Evolutionary conservation across 2,329 filamentous ascomycete species (phyloP).

Genomic region (Fusarium camptoceras): DNA sequence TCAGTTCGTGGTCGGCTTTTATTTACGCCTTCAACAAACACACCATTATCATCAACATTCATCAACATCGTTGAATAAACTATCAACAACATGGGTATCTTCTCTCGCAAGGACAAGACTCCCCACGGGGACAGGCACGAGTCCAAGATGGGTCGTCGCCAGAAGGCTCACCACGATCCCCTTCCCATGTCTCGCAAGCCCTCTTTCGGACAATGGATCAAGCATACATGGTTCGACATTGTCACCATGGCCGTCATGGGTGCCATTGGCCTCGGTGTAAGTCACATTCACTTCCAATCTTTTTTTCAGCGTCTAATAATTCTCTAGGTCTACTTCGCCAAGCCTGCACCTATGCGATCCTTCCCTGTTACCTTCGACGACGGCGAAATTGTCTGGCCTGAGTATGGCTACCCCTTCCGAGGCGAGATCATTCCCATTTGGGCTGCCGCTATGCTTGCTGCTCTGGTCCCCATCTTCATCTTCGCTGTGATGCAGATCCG

Average conservation of each 20-base stretch:
- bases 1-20: background rate
- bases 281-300: slow-evolving; percentile 31
- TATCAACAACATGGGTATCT: slow-evolving; percentile 30
- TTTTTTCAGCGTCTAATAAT: background rate
- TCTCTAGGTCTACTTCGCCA: slow-evolving; percentile 68
- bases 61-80: background rate
- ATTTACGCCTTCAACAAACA: background rate
- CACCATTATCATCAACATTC: background rate
- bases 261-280: slow-evolving; percentile 73
- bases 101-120: slow-evolving; percentile 28
- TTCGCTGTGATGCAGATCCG: slow-evolving; percentile 76
- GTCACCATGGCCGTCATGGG: slow-evolving; percentile 75
- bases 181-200: slow-evolving; percentile 63
- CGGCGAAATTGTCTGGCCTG: slow-evolving; percentile 75
- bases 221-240: slow-evolving; percentile 74
- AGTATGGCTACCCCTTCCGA: slow-evolving; percentile 78
- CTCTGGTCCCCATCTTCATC: slow-evolving; percentile 72
- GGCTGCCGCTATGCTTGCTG: slow-evolving; percentile 73
- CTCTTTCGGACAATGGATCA: slow-evolving; percentile 76
- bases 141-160: slow-evolving; percentile 7
- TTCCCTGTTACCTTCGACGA: slow-evolving; percentile 76
- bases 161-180: slow-evolving; percentile 30
- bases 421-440: slow-evolving; percentile 79
- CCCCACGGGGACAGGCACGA: slow-evolving; percentile 18
- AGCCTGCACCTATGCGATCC: slow-evolving; percentile 74